Evolutionary conservation across 2,329 filamentous ascomycete species (phyloP).

Genomic region (Aspergillus tubingensis): DNA sequence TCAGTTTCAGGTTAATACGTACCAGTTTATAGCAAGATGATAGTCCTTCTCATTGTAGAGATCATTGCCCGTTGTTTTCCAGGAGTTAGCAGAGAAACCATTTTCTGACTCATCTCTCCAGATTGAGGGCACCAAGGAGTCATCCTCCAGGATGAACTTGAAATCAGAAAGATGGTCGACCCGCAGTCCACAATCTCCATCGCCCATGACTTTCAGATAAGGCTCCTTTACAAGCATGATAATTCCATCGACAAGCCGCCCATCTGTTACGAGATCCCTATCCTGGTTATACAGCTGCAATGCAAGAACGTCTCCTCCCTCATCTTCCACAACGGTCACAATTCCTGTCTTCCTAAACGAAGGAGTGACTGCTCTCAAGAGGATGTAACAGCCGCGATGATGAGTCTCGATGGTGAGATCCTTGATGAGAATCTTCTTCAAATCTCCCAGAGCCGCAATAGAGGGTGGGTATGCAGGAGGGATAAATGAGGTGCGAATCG

Average conservation of each 20-base stretch:
- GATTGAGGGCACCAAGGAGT: constrained; percentile 44
- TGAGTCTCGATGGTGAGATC: constrained; percentile 43
- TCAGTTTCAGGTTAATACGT: constrained; percentile 9
- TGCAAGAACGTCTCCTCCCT: constrained; percentile 36
- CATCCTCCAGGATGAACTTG: constrained; percentile 36
- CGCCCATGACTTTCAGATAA: constrained; percentile 48
- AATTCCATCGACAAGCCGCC: constrained; percentile 38
- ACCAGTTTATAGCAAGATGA: constrained; percentile 30
- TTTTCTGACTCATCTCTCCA: constrained; percentile 31
- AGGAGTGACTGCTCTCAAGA: constrained; percentile 35
- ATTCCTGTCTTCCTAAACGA: constrained; percentile 34
- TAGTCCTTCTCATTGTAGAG: constrained; percentile 12
- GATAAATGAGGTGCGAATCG: constrained; percentile 18
- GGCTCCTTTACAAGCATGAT: constrained; percentile 57
- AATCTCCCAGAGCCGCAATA: constrained; percentile 9
- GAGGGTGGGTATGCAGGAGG: constrained; percentile 25
- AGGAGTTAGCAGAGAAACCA: constrained; percentile 14
- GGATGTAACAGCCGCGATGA: constrained; percentile 40
- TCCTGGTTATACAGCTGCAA: constrained; percentile 49
- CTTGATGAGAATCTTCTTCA: constrained; percentile 33
- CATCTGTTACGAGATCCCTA: constrained; percentile 31
- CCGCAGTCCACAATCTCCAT: constrained; percentile 48
- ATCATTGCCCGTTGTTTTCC: constrained; percentile 38
- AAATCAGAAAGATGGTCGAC: constrained; percentile 58
- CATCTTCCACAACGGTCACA: constrained; percentile 45